These are phyloP conservation scores for Globisporangium parvum DNA, from an alignment of 352 stramenopile species.

Conservation along the genomic window DNA sequence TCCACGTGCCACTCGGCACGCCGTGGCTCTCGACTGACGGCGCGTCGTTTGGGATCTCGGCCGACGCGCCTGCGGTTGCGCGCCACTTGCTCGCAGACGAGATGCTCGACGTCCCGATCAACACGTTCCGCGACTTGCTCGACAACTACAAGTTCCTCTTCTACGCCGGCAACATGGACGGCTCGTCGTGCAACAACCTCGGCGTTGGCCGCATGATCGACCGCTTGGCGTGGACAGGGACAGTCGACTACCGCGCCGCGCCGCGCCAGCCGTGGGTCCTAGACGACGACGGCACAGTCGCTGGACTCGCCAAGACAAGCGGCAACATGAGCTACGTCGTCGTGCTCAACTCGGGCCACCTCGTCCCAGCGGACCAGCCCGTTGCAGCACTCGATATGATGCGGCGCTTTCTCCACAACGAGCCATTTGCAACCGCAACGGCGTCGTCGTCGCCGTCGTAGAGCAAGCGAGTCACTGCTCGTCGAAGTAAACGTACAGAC, in stretches of 20 bases:
- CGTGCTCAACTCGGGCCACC: slow-evolving; percentile 70
- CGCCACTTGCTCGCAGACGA: slow-evolving; percentile 70
- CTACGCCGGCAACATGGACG: slow-evolving; percentile 83
- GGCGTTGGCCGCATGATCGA: slow-evolving; percentile 75
- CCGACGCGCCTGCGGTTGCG: slow-evolving; percentile 44
- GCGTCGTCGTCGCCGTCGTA: background rate
- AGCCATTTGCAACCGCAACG: slow-evolving; percentile 17
- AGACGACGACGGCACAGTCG: slow-evolving; percentile 34
- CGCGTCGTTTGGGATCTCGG: slow-evolving; percentile 44
- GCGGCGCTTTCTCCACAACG: slow-evolving; percentile 58
- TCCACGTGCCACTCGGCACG: slow-evolving; percentile 74
- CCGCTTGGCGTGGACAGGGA: slow-evolving; percentile 65
- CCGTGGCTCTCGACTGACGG: slow-evolving; percentile 67
- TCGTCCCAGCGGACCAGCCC: slow-evolving; percentile 68
- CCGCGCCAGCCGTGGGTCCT: slow-evolving; percentile 54
- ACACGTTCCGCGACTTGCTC: slow-evolving; percentile 67
- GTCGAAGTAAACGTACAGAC: background rate
- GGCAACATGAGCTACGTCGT: slow-evolving; percentile 83
- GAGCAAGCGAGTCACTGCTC: background rate
- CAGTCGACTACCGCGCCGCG: slow-evolving; percentile 54
- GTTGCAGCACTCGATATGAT: slow-evolving; percentile 78
- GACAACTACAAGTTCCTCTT: slow-evolving; percentile 85
- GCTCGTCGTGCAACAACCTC: slow-evolving; percentile 76
- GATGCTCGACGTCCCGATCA: slow-evolving; percentile 74
- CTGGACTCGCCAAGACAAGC: slow-evolving; percentile 56